Evolutionary conservation across 1,284 basidiomycete genomes (phyloP), one percentile per base, ranked within the genome.

Genomic region (Rhodotorula mucilaginosa): DNA sequence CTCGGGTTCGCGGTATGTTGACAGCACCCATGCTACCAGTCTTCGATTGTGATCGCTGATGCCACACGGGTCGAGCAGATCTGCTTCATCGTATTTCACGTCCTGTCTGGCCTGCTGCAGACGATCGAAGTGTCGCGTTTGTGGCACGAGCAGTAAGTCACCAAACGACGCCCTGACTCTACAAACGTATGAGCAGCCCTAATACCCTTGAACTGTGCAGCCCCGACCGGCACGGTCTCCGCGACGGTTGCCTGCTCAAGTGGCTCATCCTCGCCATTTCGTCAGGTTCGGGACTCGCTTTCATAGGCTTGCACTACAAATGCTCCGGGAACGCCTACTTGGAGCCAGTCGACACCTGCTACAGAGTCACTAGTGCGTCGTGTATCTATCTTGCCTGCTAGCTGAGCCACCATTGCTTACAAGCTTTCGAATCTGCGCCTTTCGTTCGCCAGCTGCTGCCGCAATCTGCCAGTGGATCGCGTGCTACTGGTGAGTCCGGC

Each of bases 71-170:
- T 2, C 15, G 44, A 2, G 16, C 58, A 46, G 44, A 44, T 12
- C 26, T 21, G 29, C 26, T 68, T 71, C 58, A 59, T 74, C 49
- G n/a, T 61, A 21, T 60, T 58, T 44, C 46, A 71, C 5, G 31
- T 54, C 2, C 19, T 71, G 1, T 44, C 34, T 26, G 72, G 64
- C 2, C 21, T 64, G 3, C 61, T 74, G 2, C 64, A 70, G 21
- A 69, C 69, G 6, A 44, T 54, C 39, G 72, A 74, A 31, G 69
- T 74, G 46, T 66, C 70, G 21, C 69, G 67, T 7, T 49, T 74
- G 2, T 71, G 67, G 69, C 69, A 74, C 48, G 72, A 74, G 34
- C 72, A 74, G 71, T 70, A 13, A 2, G 68, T 29, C 34, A 8
- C 34, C 1, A 8, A 34, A 34, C 34, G 34, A 34, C 34, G 34